Evolutionary conservation across 768 basidiomycete species (phyloP), one percentile per base, ranked within the genome.

Genomic region (Tephrocybe sp.): DNA sequence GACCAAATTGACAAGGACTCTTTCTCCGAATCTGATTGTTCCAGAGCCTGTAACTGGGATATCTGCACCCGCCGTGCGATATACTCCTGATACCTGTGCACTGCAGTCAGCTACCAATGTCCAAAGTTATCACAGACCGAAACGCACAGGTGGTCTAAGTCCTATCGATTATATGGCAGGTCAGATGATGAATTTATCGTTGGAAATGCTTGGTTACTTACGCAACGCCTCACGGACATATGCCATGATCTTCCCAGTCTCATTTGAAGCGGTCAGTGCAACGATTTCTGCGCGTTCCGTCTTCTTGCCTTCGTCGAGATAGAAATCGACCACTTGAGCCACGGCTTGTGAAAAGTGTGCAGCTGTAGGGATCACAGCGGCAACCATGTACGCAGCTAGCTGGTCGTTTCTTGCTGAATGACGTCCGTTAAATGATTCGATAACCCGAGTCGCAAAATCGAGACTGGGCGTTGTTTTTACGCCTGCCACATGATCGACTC

Each of bases 301-400:
- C 48, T 62, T 42, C 54, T 66, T 65, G 36, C 61, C 63, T 1
- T 72, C 69, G 9, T 72, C 68, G 12, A 87, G 66, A 57, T 81
- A 88, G 65, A 80, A 85, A 59, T 85, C 71, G 43, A 89, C 70
- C 19, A 84, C 73, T 48, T 78, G 75, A 3, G 78, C 71, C 36
- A 87, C 63, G 10, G 76, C 73, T 45, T 81, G 72, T 1, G 82
- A 81, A 67, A 80, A 85, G 5, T 79, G 60, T 0, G 80, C 68
- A 2, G 78, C 74, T 13, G 81, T 80, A 5, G 83, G 81, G 11
- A 85, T 73, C 13, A 74, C 62, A 41, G 83, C 77, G 7, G 75
- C 71, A 55, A 87, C 78, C 7, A 82, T 66, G 22, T 71, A 68
- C n/a, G 68, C 64, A 1, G 80, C 74, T n/a, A 83, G 61, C 19